Evolutionary conservation across 2,329 filamentous ascomycete species (phyloP).

Genomic region (Neocucurbitaria cava): DNA sequence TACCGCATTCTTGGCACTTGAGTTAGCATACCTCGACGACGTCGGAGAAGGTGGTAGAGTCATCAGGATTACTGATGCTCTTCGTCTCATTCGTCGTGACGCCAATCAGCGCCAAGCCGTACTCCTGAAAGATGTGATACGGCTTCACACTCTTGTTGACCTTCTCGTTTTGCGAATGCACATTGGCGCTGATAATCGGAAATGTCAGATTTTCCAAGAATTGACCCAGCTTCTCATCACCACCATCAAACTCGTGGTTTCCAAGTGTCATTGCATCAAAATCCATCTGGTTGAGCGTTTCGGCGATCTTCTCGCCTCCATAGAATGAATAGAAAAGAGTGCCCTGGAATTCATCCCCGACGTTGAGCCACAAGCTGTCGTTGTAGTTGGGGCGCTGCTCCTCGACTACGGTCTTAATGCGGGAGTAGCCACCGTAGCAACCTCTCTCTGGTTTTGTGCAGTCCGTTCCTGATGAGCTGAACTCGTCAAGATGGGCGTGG

Average conservation of each 20-base stretch:
- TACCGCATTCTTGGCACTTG: background rate
- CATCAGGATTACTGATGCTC: constrained; percentile 64
- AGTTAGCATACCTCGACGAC: constrained; percentile 50
- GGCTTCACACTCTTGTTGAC: constrained; percentile 70
- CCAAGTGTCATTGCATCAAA: constrained; percentile 69
- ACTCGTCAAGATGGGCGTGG: constrained; percentile 71
- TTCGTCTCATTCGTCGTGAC: constrained; percentile 68
- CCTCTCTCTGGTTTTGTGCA: constrained; percentile 64
- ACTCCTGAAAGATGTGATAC: constrained; percentile 68
- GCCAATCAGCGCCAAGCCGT: constrained; percentile 68
- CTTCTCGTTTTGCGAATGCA: constrained; percentile 65
- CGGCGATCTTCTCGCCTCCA: constrained; percentile 71
- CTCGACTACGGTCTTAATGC: constrained; percentile 67
- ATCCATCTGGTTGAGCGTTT: constrained; percentile 69
- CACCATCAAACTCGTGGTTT: constrained; percentile 65
- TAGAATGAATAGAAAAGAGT: constrained; percentile 73
- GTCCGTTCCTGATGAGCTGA: constrained; percentile 66
- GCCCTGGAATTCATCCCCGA: constrained; percentile 74
- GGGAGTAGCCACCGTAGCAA: constrained; percentile 70
- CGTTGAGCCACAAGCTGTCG: constrained; percentile 69
- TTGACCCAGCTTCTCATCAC: constrained; percentile 67
- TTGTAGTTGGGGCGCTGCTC: constrained; percentile 63
- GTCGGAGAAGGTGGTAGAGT: constrained; percentile 65
- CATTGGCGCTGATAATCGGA: constrained; percentile 69
- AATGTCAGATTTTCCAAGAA: constrained; percentile 71